Conservation (phyloP, 179 eudicot genomes). For the Beta lomatogona region DNA sequence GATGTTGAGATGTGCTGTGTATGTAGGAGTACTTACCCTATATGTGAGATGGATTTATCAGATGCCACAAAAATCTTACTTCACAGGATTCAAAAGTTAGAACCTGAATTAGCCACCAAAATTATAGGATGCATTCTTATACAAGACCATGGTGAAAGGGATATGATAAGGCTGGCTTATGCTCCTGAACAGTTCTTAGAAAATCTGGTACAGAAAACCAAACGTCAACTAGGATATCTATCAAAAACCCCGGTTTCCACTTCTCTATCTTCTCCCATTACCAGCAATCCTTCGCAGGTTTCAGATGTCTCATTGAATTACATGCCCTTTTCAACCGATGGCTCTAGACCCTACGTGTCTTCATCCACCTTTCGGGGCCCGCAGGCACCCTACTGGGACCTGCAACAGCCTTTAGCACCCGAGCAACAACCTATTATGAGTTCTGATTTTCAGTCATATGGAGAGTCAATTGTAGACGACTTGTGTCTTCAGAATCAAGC, state of each 20-base stretch:
- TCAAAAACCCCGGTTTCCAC: slow-evolving; percentile 37
- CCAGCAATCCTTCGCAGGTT: slow-evolving; percentile 30
- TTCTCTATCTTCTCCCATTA: slow-evolving; percentile 30
- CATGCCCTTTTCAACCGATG: slow-evolving; percentile 40
- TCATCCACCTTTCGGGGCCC: slow-evolving; percentile 29
- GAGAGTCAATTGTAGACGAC: slow-evolving; percentile 43
- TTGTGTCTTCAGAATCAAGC: slow-evolving; percentile 39
- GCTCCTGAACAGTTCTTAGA: slow-evolving; percentile 59
- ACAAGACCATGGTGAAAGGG: slow-evolving; percentile 44
- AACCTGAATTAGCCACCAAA: slow-evolving; percentile 58
- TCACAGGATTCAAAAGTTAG: slow-evolving; percentile 53
- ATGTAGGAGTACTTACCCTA: slow-evolving; percentile 23
- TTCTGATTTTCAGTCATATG: slow-evolving; percentile 34
- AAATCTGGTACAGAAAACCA: slow-evolving; percentile 44
- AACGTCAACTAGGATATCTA: slow-evolving; percentile 34
- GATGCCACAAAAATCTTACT: slow-evolving; percentile 54
- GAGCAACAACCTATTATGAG: slow-evolving; percentile 38
- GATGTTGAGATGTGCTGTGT: slow-evolving; percentile 12
- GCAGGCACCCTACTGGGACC: slow-evolving; percentile 40
- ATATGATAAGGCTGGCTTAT: slow-evolving; percentile 65
- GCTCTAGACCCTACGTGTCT: slow-evolving; percentile 35
- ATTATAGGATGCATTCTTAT: slow-evolving; percentile 59
- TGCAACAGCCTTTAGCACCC: slow-evolving; percentile 19
- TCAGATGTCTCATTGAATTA: slow-evolving; percentile 43
- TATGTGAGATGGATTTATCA: slow-evolving; percentile 54